Percentiles rank a stretch among this genome's conserved stretches.
phyloP scores from a whole-genome alignment of 768 basidiomycete species.

The Xerocomellus dryophilus region DNA sequence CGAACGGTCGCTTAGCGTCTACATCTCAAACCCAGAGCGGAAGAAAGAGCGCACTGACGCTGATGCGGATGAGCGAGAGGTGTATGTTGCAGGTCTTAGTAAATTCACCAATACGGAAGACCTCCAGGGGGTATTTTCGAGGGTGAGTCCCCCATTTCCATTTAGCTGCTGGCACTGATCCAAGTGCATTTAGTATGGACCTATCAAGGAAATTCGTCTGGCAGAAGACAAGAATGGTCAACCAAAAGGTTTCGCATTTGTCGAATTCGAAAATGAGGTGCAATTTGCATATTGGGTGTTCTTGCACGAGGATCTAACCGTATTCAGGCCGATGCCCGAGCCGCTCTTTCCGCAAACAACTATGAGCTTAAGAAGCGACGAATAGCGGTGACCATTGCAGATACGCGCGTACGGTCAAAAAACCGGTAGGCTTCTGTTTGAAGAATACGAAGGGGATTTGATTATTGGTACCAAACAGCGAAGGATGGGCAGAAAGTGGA shows the following conservation, averaged over 20 bases:
- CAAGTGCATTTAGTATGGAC: conserved; percentile 60
- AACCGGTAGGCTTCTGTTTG: conserved; percentile 42
- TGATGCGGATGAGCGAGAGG: conserved; percentile 75
- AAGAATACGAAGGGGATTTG: not conserved
- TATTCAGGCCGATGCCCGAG: conserved; percentile 61
- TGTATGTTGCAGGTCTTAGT: conserved; percentile 86
- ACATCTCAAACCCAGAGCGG: conserved; percentile 85
- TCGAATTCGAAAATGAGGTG: conserved; percentile 87
- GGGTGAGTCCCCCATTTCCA: conserved; percentile 44
- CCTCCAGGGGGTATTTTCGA: conserved; percentile 72
- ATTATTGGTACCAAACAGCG: conserved; percentile 28
- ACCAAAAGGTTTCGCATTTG: conserved; percentile 85
- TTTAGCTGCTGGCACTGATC: conserved; percentile 2
- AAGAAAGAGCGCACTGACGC: conserved; percentile 90
- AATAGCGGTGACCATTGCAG: conserved; percentile 84
- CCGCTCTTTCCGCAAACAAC: conserved; percentile 79
- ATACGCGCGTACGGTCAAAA: conserved; percentile 59
- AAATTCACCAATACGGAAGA: conserved; percentile 76
- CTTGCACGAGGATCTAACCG: not conserved
- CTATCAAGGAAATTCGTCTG: conserved; percentile 78
- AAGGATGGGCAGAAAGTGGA: conserved; percentile 50
- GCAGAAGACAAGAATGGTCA: conserved; percentile 66
- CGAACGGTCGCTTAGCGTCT: conserved; percentile 67
- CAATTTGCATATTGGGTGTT: not conserved
- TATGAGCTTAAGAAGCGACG: conserved; percentile 85